Percentiles rank a stretch among this genome's conserved stretches.
Conservation (phyloP, 2,329 filamentous ascomycete species). For the Sclerotiophoma versabilis region DNA sequence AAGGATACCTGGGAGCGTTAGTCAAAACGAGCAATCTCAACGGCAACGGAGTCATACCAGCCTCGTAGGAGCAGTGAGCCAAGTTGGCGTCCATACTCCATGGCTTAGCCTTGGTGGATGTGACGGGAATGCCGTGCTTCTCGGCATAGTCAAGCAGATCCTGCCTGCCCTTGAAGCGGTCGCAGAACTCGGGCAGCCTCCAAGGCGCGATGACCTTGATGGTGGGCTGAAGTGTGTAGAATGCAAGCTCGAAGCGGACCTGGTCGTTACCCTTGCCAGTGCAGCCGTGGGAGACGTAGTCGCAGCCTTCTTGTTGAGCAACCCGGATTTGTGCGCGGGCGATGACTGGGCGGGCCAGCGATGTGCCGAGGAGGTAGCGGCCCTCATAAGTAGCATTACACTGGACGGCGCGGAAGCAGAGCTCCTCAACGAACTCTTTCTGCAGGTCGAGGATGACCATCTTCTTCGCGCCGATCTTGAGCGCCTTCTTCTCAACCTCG, state of each 20-base stretch:
- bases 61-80: conserved; percentile 81
- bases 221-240: conserved; percentile 67
- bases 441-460: conserved; percentile 70
- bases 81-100: conserved; percentile 67
- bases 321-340: conserved; percentile 71
- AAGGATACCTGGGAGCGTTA: conserved; percentile 57
- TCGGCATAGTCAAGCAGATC: conserved; percentile 77
- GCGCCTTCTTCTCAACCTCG: conserved; percentile 73
- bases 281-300: conserved; percentile 57
- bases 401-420: conserved; percentile 81
- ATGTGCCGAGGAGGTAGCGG: conserved; percentile 60
- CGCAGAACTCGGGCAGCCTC: conserved; percentile 73
- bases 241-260: conserved; percentile 70
- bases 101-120: conserved; percentile 73
- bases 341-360: conserved; percentile 73
- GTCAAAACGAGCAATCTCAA: neutral
- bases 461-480: conserved; percentile 72
- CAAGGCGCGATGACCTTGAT: conserved; percentile 80
- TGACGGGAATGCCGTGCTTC: conserved; percentile 72
- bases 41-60: conserved; percentile 55
- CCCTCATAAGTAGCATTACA: conserved; percentile 69
- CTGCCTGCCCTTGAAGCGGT: conserved; percentile 73
- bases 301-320: conserved; percentile 68
- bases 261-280: conserved; percentile 65
- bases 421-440: conserved; percentile 78